Conservation (phyloP, 2,329 filamentous ascomycete species). For the Aspergillus clavatus region DNA sequence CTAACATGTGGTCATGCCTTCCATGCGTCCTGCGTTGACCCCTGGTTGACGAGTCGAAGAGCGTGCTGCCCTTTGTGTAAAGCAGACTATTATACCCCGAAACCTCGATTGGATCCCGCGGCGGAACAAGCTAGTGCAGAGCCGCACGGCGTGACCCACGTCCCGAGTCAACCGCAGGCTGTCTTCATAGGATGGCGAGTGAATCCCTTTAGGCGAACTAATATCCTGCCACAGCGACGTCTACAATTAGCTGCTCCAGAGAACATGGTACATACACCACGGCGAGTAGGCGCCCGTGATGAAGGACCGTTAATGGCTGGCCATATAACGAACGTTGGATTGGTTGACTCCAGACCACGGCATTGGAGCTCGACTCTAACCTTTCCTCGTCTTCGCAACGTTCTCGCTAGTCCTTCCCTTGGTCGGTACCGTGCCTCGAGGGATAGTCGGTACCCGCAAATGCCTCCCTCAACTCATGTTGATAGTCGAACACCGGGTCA, state of each 20-base stretch:
- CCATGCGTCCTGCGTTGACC: slow-evolving; percentile 91
- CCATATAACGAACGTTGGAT: not conserved
- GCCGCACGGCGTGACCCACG: slow-evolving; percentile 23
- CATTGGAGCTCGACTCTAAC: not conserved
- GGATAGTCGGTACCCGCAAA: not conserved
- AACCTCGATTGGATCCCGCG: slow-evolving; percentile 63
- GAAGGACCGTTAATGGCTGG: not conserved
- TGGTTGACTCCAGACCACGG: not conserved
- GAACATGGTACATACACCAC: not conserved
- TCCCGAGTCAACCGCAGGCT: slow-evolving; percentile 30
- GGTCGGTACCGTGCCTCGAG: not conserved
- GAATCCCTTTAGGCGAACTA: slow-evolving; percentile 30
- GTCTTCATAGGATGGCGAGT: slow-evolving; percentile 31
- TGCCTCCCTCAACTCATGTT: not conserved
- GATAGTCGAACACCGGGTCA: slow-evolving; percentile 16
- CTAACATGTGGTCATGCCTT: slow-evolving; percentile 97
- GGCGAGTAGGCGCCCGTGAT: not conserved
- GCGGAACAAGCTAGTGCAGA: slow-evolving; percentile 28
- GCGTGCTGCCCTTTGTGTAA: slow-evolving; percentile 98
- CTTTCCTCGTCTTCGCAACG: not conserved
- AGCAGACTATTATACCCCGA: slow-evolving; percentile 93
- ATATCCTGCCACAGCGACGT: slow-evolving; percentile 36
- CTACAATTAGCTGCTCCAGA: slow-evolving; percentile 16
- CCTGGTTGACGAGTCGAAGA: slow-evolving; percentile 89
- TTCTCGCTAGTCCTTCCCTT: not conserved